A percentile compares a stretch with the other conserved stretches of the same genome.
These are phyloP conservation scores for Pyrus betulifolia DNA, from an alignment of 306 rosid genomes.

Conservation along the genomic window DNA sequence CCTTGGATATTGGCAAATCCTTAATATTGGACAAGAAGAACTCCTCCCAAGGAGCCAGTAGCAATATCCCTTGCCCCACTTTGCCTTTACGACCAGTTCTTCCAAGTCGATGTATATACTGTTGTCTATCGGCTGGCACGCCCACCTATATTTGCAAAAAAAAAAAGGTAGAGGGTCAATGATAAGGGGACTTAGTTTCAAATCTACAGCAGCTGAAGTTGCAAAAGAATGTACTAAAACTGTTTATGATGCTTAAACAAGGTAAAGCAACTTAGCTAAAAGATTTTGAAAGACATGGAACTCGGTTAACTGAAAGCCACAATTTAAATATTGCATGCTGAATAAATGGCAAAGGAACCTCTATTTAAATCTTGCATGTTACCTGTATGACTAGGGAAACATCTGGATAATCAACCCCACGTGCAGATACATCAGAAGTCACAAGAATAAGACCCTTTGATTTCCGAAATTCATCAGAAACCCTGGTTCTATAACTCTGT, in stretches of 20 bases:
- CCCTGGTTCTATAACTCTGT: conserved; percentile 81
- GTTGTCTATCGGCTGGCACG: conserved; percentile 76
- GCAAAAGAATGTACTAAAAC: background rate
- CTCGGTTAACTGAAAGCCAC: background rate
- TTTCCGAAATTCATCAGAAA: conserved; percentile 90
- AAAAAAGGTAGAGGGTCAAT: background rate
- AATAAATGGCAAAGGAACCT: background rate
- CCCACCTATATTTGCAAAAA: conserved; percentile 57
- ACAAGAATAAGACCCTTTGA: conserved; percentile 87
- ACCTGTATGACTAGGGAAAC: conserved; percentile 93
- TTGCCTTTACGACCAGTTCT: conserved; percentile 96
- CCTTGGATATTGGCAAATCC: conserved; percentile 69
- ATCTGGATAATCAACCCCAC: conserved; percentile 97
- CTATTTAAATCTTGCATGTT: background rate
- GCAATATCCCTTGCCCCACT: conserved; percentile 83
- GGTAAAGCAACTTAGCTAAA: background rate
- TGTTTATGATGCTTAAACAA: background rate
- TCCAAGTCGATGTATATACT: conserved; percentile 87
- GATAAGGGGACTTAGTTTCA: background rate
- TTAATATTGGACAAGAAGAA: conserved; percentile 58
- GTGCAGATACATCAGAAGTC: conserved; percentile 96
- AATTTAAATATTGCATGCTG: background rate
- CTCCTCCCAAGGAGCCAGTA: conserved; percentile 94
- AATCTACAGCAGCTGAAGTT: background rate
- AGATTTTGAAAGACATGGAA: background rate